Evolutionary conservation across 1,139 yeast species (phyloP).

Genomic region (Blastobotrys aristatus): DNA sequence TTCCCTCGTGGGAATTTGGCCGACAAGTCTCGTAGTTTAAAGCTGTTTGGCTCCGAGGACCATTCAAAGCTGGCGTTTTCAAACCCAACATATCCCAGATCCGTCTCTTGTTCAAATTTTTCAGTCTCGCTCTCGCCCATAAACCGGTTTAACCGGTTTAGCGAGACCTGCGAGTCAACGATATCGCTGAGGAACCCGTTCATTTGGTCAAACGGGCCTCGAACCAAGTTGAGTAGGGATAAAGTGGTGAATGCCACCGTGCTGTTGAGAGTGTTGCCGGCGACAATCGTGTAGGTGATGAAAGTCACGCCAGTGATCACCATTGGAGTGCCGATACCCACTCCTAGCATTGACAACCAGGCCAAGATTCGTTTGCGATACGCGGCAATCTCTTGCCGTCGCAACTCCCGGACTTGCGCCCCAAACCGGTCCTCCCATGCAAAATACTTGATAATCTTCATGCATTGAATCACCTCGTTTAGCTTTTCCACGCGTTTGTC

Average conservation of each 20-base stretch:
- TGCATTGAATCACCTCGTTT: constrained; percentile 89
- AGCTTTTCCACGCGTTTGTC: constrained; percentile 88
- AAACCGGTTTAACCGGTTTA: constrained; percentile 77
- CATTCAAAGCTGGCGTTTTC: constrained; percentile 80
- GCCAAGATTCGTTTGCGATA: constrained; percentile 50
- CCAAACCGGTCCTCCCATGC: constrained; percentile 92
- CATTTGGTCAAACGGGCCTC: constrained; percentile 80
- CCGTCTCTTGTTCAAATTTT: constrained; percentile 56
- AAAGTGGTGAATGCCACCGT: constrained; percentile 79
- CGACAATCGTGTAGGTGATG: constrained; percentile 68
- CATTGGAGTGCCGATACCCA: constrained; percentile 70
- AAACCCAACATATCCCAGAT: constrained; percentile 71
- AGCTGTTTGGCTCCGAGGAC: constrained; percentile 51
- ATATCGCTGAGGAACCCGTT: constrained; percentile 81
- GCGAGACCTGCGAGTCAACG: constrained; percentile 81
- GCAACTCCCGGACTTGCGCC: constrained; percentile 60
- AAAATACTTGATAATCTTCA: constrained; percentile 87
- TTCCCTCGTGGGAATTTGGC: constrained; percentile 60
- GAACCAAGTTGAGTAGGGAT: constrained; percentile 73
- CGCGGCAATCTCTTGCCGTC: constrained; percentile 63
- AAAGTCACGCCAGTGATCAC: constrained; percentile 73
- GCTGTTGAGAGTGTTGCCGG: constrained; percentile 73
- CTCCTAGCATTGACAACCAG: constrained; percentile 60
- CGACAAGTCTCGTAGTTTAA: constrained; percentile 31
- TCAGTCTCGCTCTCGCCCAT: constrained; percentile 72